Conservation (phyloP, 78 protist species). For the Goniomonas avonlea region DNA sequence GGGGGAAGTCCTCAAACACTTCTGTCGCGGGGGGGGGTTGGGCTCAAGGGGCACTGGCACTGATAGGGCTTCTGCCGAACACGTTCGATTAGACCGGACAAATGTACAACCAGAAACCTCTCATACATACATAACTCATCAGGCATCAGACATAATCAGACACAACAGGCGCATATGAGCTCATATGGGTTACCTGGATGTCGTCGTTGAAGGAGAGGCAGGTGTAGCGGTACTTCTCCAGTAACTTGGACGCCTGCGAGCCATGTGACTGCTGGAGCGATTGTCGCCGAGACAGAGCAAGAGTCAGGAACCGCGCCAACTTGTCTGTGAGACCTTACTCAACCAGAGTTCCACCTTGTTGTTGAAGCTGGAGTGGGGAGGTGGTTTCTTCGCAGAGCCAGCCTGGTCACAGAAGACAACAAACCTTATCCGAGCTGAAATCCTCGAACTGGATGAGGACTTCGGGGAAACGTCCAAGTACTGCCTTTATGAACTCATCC, state of each 20-base stretch:
- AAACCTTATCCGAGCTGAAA: slow-evolving; percentile 52
- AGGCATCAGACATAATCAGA: background rate
- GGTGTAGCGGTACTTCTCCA: slow-evolving; percentile 63
- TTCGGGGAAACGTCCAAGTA: slow-evolving; percentile 31
- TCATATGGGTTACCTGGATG: slow-evolving; percentile 76
- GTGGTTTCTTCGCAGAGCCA: background rate
- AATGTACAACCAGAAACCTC: slow-evolving; percentile 6
- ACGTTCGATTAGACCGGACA: background rate
- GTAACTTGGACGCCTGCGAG: slow-evolving; percentile 35
- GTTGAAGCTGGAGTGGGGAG: background rate
- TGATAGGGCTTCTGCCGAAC: slow-evolving; percentile 41
- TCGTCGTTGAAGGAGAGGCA: slow-evolving; percentile 91
- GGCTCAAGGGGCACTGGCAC: too few relatives aligned
- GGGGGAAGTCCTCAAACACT: too few relatives aligned
- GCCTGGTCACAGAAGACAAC: background rate
- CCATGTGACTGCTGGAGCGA: background rate
- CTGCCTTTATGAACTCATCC: slow-evolving; percentile 44
- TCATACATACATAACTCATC: background rate
- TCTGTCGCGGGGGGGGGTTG: too few relatives aligned
- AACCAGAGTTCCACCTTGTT: too few relatives aligned
- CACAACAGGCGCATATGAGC: background rate
- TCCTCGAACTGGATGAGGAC: slow-evolving; percentile 90
- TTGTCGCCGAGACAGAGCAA: too few relatives aligned
- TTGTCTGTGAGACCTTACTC: too few relatives aligned
- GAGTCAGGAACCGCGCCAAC: too few relatives aligned